Conservation (phyloP, 805 yeast species). For the Candida vartiovaarae region DNA sequence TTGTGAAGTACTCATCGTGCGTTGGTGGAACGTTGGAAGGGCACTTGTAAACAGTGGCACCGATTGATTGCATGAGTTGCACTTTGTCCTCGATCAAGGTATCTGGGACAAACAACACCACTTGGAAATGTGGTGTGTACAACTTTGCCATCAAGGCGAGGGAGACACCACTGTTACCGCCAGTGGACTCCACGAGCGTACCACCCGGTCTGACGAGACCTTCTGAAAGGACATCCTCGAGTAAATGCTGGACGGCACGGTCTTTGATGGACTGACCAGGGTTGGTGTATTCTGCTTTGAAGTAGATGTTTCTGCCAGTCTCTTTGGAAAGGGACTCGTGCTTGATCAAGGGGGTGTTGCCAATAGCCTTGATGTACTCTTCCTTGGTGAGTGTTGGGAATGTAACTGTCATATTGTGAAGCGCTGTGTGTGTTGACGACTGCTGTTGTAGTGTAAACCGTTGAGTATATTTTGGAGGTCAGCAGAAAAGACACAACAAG, state of each 20-base stretch:
- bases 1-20: slow-evolving; percentile 37
- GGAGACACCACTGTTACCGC: slow-evolving; percentile 83
- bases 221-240: slow-evolving; percentile 45
- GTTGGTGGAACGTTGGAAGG: slow-evolving; percentile 54
- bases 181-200: slow-evolving; percentile 71
- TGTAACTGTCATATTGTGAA: slow-evolving; percentile 2
- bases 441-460: not conserved
- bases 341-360: slow-evolving; percentile 68
- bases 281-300: slow-evolving; percentile 64
- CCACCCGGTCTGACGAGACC: slow-evolving; percentile 29
- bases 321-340: slow-evolving; percentile 51
- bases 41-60: slow-evolving; percentile 56
- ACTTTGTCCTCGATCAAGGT: slow-evolving; percentile 69
- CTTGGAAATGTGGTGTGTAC: slow-evolving; percentile 31
- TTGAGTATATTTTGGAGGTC: too few relatives aligned
- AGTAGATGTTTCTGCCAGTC: slow-evolving; percentile 68
- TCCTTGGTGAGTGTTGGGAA: slow-evolving; percentile 16
- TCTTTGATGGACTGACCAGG: slow-evolving; percentile 87
- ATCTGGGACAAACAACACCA: slow-evolving; percentile 72
- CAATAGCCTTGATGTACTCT: slow-evolving; percentile 31
- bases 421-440: not conserved
- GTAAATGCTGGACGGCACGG: slow-evolving; percentile 66
- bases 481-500: too few relatives aligned
- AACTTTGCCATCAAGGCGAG: slow-evolving; percentile 56
- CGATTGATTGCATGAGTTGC: slow-evolving; percentile 48